Percentiles rank a stretch among this genome's conserved stretches.
Evolutionary conservation across 352 stramenopile genomes (phyloP).

Genomic region (Phytophthora sp.): DNA sequence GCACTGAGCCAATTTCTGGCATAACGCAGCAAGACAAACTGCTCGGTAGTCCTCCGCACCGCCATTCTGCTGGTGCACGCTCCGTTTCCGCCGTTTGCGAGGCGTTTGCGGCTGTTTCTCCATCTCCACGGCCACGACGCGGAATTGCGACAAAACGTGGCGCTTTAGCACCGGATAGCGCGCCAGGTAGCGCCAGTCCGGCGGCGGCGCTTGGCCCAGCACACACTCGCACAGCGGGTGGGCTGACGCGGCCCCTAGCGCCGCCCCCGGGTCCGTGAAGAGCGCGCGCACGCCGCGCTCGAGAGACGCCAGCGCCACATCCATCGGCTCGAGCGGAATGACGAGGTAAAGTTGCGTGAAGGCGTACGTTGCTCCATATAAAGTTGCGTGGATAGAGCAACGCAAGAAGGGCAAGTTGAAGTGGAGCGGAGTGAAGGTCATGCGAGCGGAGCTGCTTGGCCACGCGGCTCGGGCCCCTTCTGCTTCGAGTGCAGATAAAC

Average conservation of each 20-base stretch:
- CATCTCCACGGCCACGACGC: conserved; percentile 15
- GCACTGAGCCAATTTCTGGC: conserved; percentile 47
- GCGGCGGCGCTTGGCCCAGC: conserved; percentile 11
- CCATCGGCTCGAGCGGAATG: conserved; percentile 24
- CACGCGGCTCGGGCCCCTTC: background rate
- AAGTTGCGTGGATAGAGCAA: background rate
- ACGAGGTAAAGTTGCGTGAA: background rate
- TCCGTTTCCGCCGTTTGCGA: conserved; percentile 32
- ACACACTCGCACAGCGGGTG: conserved; percentile 56
- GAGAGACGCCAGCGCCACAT: conserved; percentile 36
- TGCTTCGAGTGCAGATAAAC: conserved; percentile 6
- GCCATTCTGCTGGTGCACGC: conserved; percentile 1
- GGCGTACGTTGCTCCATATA: background rate
- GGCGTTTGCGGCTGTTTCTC: conserved; percentile 32
- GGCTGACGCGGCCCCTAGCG: background rate
- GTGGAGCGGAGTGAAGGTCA: background rate
- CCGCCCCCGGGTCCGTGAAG: conserved; percentile 27
- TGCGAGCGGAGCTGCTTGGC: background rate
- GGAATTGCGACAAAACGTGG: conserved; percentile 45
- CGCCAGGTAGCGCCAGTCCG: conserved; percentile 37
- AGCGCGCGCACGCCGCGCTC: conserved; percentile 51
- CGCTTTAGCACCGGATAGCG: conserved; percentile 58
- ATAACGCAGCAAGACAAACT: conserved; percentile 39
- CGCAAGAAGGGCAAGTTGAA: conserved; percentile 18
- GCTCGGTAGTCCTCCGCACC: conserved; percentile 23